Percentiles rank a stretch among this genome's conserved stretches.
Conservation (phyloP, 106 monocot genomes). For the Acanthochlamys bracteata region DNA sequence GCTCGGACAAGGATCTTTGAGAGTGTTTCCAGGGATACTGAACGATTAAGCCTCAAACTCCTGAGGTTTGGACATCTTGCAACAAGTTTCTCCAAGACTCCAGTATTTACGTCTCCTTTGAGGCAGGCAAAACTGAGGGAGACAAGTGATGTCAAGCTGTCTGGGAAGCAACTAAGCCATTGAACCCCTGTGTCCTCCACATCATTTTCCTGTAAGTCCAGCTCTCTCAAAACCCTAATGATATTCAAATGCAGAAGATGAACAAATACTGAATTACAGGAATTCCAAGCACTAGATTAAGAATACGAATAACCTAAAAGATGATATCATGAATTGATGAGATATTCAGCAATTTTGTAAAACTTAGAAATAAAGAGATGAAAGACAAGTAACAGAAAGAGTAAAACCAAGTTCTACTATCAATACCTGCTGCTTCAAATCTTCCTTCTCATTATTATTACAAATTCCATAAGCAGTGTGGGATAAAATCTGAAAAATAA, state of each 20-base stretch:
- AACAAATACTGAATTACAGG: not conserved
- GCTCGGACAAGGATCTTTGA: slow-evolving; percentile 18
- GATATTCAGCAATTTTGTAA: too few relatives aligned
- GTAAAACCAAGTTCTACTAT: too few relatives aligned
- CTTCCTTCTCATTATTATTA: too few relatives aligned
- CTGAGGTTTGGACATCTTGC: slow-evolving; percentile 24
- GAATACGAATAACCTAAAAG: too few relatives aligned
- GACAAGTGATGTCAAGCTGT: slow-evolving; percentile 27
- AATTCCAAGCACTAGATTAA: too few relatives aligned
- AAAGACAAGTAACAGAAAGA: too few relatives aligned
- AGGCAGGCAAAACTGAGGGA: slow-evolving; percentile 33
- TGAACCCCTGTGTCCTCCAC: slow-evolving; percentile 25
- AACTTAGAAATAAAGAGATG: too few relatives aligned
- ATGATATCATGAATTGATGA: too few relatives aligned
- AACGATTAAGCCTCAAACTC: slow-evolving; percentile 21
- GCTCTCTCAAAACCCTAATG: slow-evolving; percentile 20
- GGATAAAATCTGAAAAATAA: too few relatives aligned
- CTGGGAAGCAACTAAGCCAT: slow-evolving; percentile 33
- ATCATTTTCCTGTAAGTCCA: slow-evolving; percentile 34
- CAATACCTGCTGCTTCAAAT: too few relatives aligned
- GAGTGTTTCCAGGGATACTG: slow-evolving; percentile 16
- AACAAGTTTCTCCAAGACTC: slow-evolving; percentile 26
- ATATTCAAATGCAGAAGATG: not conserved
- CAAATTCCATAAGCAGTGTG: too few relatives aligned
- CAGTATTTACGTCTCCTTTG: slow-evolving; percentile 30